These are phyloP conservation scores for Metschnikowia amazonensis DNA, from an alignment of 805 yeast species.

Conservation along the genomic window DNA sequence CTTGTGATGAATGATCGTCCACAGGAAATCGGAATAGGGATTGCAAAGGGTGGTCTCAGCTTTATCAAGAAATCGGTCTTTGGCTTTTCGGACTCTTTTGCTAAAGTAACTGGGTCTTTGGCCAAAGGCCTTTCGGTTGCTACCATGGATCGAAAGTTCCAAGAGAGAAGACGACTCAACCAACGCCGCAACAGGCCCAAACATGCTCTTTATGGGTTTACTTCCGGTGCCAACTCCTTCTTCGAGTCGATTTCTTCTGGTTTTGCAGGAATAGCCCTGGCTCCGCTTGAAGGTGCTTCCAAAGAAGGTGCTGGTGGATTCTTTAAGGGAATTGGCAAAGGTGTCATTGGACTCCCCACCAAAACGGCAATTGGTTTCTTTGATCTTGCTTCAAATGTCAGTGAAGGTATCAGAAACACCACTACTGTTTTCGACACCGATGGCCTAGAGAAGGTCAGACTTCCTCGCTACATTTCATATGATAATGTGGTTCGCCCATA, in stretches of 20 bases:
- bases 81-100: conserved; percentile 90
- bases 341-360: conserved; percentile 92
- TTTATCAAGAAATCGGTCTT: conserved; percentile 92
- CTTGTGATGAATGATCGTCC: conserved; percentile 92
- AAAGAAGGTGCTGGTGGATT: conserved; percentile 89
- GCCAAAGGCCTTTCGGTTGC: conserved; percentile 93
- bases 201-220: conserved; percentile 80
- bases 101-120: conserved; percentile 88
- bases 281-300: conserved; percentile 88
- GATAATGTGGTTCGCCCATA: conserved; percentile 75
- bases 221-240: conserved; percentile 84
- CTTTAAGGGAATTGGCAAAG: conserved; percentile 90
- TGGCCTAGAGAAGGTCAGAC: conserved; percentile 71
- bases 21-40: conserved; percentile 88
- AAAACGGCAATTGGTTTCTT: conserved; percentile 94
- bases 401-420: conserved; percentile 91
- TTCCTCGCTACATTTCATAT: conserved; percentile 71
- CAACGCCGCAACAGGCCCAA: conserved; percentile 75
- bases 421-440: conserved; percentile 85
- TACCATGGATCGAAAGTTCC: conserved; percentile 81
- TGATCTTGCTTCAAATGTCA: conserved; percentile 86
- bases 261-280: conserved; percentile 80
- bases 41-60: conserved; percentile 94
- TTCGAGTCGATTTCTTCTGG: conserved; percentile 87
- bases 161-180: conserved; percentile 70